Evolutionary conservation across 768 basidiomycete genomes (phyloP).

Genomic region (Suillus americanus): DNA sequence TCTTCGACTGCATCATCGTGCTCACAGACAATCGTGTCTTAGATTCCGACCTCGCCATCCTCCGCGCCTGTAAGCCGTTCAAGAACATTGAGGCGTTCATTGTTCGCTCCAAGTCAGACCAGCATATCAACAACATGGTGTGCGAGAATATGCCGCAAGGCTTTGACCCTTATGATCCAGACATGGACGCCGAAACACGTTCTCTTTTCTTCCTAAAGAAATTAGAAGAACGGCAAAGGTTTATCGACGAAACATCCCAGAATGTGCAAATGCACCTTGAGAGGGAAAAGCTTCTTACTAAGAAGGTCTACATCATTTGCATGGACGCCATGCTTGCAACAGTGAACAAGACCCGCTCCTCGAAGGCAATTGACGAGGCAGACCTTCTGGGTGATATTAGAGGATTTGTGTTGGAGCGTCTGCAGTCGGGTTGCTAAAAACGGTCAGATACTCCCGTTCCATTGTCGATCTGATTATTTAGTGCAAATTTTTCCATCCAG

Average conservation of each 20-base stretch:
- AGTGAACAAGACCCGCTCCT: background rate
- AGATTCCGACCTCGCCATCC: no score
- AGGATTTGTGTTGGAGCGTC: background rate
- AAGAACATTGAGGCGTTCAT: conserved; percentile 6
- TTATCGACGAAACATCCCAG: conserved; percentile 16
- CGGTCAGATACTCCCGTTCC: background rate
- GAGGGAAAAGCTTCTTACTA: conserved; percentile 12
- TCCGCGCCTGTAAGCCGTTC: no score
- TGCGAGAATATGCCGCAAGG: conserved; percentile 6
- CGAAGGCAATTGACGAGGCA: conserved; percentile 13
- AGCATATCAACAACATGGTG: conserved; percentile 13
- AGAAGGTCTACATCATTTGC: conserved; percentile 21
- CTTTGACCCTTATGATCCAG: no score
- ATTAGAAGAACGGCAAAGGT: conserved; percentile 13
- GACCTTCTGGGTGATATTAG: conserved; percentile 11
- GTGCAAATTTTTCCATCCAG: background rate
- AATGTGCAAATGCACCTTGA: conserved; percentile 14
- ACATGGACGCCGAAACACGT: background rate
- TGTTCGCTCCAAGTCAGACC: conserved; percentile 17
- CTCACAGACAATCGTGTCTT: no score
- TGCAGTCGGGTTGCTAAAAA: background rate
- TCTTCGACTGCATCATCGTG: no score
- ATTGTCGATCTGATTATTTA: background rate
- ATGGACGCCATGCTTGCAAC: conserved; percentile 7
- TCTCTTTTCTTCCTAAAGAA: conserved; percentile 5